Evolutionary conservation across 2,329 filamentous ascomycete genomes (phyloP), one percentile per base, ranked within the genome.

Genomic region (Colletotrichum somersetense): DNA sequence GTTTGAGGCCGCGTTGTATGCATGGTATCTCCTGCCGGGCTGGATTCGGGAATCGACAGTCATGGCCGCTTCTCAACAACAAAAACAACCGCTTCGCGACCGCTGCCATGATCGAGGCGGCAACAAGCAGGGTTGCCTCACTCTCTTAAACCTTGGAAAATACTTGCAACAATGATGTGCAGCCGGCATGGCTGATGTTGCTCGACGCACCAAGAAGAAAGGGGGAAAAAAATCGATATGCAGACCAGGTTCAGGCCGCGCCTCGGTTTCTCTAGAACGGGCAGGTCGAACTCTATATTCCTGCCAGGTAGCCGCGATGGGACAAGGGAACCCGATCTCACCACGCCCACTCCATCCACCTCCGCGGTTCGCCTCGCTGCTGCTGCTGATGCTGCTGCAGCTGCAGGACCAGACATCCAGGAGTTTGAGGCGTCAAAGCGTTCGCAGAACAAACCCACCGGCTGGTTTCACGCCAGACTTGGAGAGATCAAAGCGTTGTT

Each of bases 401-500:
- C 46, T 44, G 62, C 46, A 66, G 46, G 40, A n/a, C 63, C 57
- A 48, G 18, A 57, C 8, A 30, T 23, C 52, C 40, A 33, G 46
- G 66, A 64, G 50, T 12, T 56, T 38, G 42, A 42, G 44, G 40
- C 23, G 71, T 73, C 71, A 71, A 73, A 73, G 71, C 71, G 71
- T 44, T 62, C 50, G 57, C 62, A 62, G 66, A 53, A 53, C 48
- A 66, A 62, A 71, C 55, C 71, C 71, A 71, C 71, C 57, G 44
- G 56, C 50, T 40, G 66, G 71, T 73, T 73, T 73, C 71, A 71
- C 50, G 58, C 62, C 71, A 67, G 56, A 66, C 67, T 52, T 67
- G 23, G 52, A 73, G 66, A 62, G 71, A 62, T 71, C 71, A 73
- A 73, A 71, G 71, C 71, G 46, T 62, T 57, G 38, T 58, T 38